Evolutionary conservation across 192 early-diverging fungal genomes (phyloP), one percentile per base, ranked within the genome.

Genomic region (Coemansia sp.): DNA sequence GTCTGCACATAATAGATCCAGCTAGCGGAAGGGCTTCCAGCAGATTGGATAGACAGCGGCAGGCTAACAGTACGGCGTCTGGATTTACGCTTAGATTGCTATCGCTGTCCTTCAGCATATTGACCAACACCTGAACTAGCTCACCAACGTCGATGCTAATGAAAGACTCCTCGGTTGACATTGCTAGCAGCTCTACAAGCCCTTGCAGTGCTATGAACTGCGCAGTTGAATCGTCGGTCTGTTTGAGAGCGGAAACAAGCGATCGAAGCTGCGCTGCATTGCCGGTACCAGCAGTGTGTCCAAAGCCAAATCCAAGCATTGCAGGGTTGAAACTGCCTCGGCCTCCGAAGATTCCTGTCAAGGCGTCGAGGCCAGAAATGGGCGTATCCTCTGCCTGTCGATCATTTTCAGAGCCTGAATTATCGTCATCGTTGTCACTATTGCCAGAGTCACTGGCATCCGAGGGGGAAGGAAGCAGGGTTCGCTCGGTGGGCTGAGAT

Each of bases 131-230:
- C 55, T 87, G 88, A 46, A 84, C 85, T 60, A 89, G 90, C 35
- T 86, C 84, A 25, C 87, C 85, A 19, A 84, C 73, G 52, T 87
- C 84, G 53, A 95, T 88, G 6, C 87, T 84, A n/a, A 80, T 69
- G 35, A 88, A 63, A 7, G 74, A 85, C 25, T 87, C 87, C 64
- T 91, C 92, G n/a, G 86, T 93, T 19, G 91, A 88, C 23, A 95
- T 86, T 33, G 86, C 85, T 14, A 96, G 69, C 10, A 89, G 56
- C 60, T 93, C 91, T 7, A 92, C 76, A 50, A 96, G 74, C 65
- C 93, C 92, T 64, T 96, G 94, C 22, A 96, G 77, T 2, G 93
- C 89, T n/a, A 95, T 75, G n/a, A 93, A 60, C 71, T 93, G 92
- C 61, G 85, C 68, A 2, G 86, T 86, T 15, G 84, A 83, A 64